Percentiles rank a stretch among this genome's conserved stretches.
Conservation (phyloP, 2,329 filamentous ascomycete genomes). For the Fusarium temperatum region DNA sequence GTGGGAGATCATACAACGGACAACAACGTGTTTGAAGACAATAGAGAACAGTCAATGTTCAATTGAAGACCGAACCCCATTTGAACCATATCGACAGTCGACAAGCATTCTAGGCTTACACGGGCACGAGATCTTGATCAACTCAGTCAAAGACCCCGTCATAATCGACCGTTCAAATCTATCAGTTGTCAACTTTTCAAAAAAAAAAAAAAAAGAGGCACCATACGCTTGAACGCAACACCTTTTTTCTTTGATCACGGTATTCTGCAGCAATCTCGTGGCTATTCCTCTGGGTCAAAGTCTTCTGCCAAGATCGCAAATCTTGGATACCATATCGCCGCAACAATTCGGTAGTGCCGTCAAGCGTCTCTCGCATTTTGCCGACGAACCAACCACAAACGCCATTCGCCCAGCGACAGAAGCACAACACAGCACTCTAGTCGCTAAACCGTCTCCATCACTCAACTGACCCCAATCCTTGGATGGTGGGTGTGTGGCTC, state of each 20-base stretch:
- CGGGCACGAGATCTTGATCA: constrained; percentile 33
- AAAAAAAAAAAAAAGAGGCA: not conserved
- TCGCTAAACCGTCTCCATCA: constrained; percentile 29
- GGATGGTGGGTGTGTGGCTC: constrained; percentile 40
- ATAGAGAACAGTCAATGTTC: not conserved
- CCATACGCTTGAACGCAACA: constrained; percentile 12
- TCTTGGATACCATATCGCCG: constrained; percentile 19
- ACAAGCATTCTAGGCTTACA: constrained; percentile 23
- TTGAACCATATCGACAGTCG: constrained; percentile 18
- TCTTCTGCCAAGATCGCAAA: constrained; percentile 16
- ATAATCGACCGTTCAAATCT: constrained; percentile 7
- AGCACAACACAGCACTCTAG: constrained; percentile 15
- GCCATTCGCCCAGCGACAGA: constrained; percentile 18
- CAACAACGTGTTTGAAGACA: not conserved
- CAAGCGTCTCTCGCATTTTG: constrained; percentile 20
- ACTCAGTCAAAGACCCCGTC: constrained; percentile 1
- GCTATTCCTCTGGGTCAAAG: constrained; percentile 9
- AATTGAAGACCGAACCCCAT: constrained; percentile 13
- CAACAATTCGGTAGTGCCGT: constrained; percentile 34
- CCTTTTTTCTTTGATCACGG: constrained; percentile 18
- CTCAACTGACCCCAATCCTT: constrained; percentile 23
- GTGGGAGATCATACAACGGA: constrained; percentile 4
- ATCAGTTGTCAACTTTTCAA: constrained; percentile 16
- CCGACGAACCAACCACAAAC: constrained; percentile 34
- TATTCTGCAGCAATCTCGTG: constrained; percentile 18